Base-by-base conservation (phyloP, 441 rosid species). In the Theobroma grandiflorum region DNA sequence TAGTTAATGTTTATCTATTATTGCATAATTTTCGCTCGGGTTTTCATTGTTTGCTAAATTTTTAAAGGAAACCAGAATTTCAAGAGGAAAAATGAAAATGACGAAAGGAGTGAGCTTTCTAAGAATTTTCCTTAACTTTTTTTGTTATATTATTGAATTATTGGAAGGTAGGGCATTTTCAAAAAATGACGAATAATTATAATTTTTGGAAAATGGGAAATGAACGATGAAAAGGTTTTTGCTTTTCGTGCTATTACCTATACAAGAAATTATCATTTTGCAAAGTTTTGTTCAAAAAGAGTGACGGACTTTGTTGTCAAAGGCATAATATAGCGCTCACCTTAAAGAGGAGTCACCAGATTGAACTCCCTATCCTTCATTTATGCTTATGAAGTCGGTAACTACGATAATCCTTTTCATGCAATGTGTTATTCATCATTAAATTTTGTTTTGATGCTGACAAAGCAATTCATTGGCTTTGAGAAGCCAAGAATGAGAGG, bases 401-500 rank as follows among this genome's bases (percentile, higher is more conserved):
- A 14, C n/a, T 62, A 62, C 33, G 38, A 33, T 2, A 62, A 11
- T 37, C 2, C 26, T 40, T n/a, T 40, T 62, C 47, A 40, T 66
- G 14, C 26, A 66, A 38, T 66, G 8, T 2, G n/a, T 42, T 63
- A 63, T 35, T 62, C 7, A 67, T 67, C 1, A 22, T 67, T 67
- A 67, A 42, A 20, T 42, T 10, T 20, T 43, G 11, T 65, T 65
- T 49, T 40, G 15, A 8, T 65, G 47, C 20, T 18, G 47, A 1
- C 12, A 40, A 66, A 40, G 72, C 52, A 42, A 2, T 31, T 20
- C 4, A 20, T 67, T 42, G 16, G 18, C 33, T 67, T 67, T 67
- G 72, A 67, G 50, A 67, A 26, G 52, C 72, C 35, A 42, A 67
- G n/a, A 11, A 66, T 42, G 50, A 67, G 18, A 67, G 35, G 72